Percentiles rank a stretch among this genome's conserved stretches.
These are phyloP conservation scores for Phaeolepiota aurea DNA, from an alignment of 768 basidiomycete genomes.

Conservation along the genomic window DNA sequence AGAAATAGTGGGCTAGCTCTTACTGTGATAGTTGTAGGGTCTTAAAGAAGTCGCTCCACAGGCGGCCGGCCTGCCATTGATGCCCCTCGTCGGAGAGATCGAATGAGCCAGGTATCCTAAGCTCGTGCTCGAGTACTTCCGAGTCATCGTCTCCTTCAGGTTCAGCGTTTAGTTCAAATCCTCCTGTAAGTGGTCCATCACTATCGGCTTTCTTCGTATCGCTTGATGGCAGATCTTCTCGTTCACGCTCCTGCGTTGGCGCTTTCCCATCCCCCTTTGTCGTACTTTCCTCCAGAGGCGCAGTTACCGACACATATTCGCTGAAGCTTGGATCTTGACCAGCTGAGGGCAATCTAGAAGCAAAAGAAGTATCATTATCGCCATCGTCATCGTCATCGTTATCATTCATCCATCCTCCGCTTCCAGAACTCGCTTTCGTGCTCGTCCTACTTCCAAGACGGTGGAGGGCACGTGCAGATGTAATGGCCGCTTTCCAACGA, in stretches of 20 bases:
- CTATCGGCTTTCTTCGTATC: neutral
- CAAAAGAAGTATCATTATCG: neutral
- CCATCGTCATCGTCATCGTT: constrained; percentile 22
- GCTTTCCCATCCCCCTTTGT: constrained; percentile 3
- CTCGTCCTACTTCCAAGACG: constrained; percentile 22
- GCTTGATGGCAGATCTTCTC: constrained; percentile 1
- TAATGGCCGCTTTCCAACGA: constrained; percentile 68
- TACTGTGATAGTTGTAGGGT: too few species aligned
- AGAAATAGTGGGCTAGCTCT: too few species aligned
- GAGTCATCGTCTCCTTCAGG: constrained; percentile 11
- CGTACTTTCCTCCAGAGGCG: constrained; percentile 12
- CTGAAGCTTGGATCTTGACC: constrained; percentile 24
- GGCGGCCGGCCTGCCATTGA: constrained; percentile 3
- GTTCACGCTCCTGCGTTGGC: constrained; percentile 2
- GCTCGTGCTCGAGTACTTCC: constrained; percentile 10
- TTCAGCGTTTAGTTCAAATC: constrained; percentile 11
- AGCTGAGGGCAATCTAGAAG: neutral
- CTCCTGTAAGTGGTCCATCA: neutral
- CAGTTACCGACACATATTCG: constrained; percentile 30
- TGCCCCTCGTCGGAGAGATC: constrained; percentile 15
- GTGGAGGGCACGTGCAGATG: constrained; percentile 32
- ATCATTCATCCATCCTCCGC: constrained; percentile 24
- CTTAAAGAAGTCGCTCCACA: constrained; percentile 23
- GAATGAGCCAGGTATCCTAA: constrained; percentile 48
- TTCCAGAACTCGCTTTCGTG: constrained; percentile 21